Evolutionary conservation across 495 filamentous ascomycete genomes (phyloP), one percentile per base, ranked within the genome.

Genomic region (Hapsidospora chrysogenum): DNA sequence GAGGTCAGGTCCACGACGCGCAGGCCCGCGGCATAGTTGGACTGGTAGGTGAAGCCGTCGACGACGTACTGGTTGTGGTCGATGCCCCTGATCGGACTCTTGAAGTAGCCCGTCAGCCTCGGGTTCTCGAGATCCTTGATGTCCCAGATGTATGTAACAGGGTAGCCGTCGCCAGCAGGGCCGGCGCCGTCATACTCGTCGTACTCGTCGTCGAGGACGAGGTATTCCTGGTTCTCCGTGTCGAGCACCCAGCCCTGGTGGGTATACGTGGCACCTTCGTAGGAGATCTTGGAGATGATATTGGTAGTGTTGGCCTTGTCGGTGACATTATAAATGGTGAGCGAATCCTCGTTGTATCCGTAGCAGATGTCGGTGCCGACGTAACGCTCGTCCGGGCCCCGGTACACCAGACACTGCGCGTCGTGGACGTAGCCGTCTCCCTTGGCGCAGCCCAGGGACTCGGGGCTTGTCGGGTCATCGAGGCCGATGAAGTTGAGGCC

Each of bases 11-110:
- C 68, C 2, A 68, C 42, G 20, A 73, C 51, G 17, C 68, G 46
- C 25, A 72, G 47, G 2, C 68, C 69, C 4, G 60, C 42, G 10
- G 58, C 64, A 39, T 73, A 72, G 45, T 70, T 65, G 36, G 54
- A 61, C 41, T 71, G 68, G 49, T 63, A 72, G 9, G 52, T 29
- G 18, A 58, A 47, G 8, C 64, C 64, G 21, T 68, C 38, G 26
- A 50, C 40, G 37, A 70, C 50, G 31, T 68, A 73, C 39, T 70
- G 68, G 46, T 72, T 72, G 50, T 73, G 69, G 42, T 73, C 68
- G 35, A 73, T 65, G 18, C 57, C 51, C 9, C 48, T 41, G 10
- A 49, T 45, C 0, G 36, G 17, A 26, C 55, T 54, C 34, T 60
- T 50, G 49, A 58, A 72, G 47, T 41, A 43, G 4, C 69, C 69